Evolutionary conservation across 2,329 filamentous ascomycete species (phyloP), one percentile per base, ranked within the genome.

Genomic region (Pestalotiopsis sp.): DNA sequence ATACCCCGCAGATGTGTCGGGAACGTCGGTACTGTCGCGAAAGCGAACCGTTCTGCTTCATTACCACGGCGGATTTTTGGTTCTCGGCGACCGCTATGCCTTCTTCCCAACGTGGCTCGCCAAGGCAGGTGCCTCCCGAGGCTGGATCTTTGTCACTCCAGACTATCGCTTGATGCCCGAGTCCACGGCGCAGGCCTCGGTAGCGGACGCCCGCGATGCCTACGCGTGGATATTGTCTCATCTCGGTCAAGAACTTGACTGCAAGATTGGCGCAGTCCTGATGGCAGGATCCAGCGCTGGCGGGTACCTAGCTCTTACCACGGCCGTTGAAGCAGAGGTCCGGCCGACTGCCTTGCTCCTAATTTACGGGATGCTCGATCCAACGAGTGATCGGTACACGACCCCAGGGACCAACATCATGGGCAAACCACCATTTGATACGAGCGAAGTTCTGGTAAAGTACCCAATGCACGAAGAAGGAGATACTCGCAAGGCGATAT

Each of bases 151-250:
- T 23, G 68, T 69, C 23, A 65, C 60, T 11, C 65, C 68, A 12
- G 68, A 69, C 52, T 69, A 69, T 27, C 68, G 68, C 12, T 52
- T 69, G 66, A 68, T 69, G n/a, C 68, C 68, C 31, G 68, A 69
- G 25, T 61, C 68, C 7, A 69, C 68, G 20, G 68, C 68, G 7
- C 68, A 68, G 31, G 38, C 23, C 7, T 63, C 66, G 3, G 20
- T 68, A 17, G 65, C 64, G 31, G 68, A 69, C 23, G 66, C 68
- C n/a, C 20, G 38, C 7, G 68, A 68, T 4, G 68, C 68, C 39
- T 69, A 69, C 20, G 38, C 17, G 4, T 70, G 68, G 68, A 67
- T 68, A 2, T 27, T 70, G 20, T 68, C 68, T 2, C 9, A 12
- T 49, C 63, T 70, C 0, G 45, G 23, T 11, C 38, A 12, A 55